phyloP scores from a whole-genome alignment of 257 asterid species.

The Penstemon eatonii region DNA sequence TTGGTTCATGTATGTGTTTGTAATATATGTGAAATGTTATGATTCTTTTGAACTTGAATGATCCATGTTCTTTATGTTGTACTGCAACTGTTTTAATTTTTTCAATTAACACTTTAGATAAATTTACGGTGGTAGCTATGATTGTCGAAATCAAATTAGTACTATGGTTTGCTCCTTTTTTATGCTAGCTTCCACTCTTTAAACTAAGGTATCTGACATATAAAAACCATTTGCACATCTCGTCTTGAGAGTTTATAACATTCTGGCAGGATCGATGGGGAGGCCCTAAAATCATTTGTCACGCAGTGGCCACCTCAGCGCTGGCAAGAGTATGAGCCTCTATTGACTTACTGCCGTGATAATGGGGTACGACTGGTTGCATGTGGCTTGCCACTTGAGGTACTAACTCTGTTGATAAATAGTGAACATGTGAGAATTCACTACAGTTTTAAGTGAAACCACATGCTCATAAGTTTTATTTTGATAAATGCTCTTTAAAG shows the following conservation, averaged over 20 bases:
- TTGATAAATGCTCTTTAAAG: too few species aligned
- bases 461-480: too few species aligned
- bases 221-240: slow-evolving; percentile 1
- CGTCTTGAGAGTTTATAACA: slow-evolving; percentile 12
- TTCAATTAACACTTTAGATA: neutral
- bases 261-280: slow-evolving; percentile 72
- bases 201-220: slow-evolving; percentile 15
- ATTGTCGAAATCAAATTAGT: neutral
- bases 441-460: slow-evolving; percentile 7
- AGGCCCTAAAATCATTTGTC: slow-evolving; percentile 63
- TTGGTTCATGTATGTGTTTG: slow-evolving; percentile 1
- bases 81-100: neutral
- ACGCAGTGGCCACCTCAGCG: slow-evolving; percentile 73
- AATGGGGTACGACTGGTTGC: slow-evolving; percentile 76
- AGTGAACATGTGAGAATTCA: neutral
- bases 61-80: slow-evolving; percentile 4
- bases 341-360: slow-evolving; percentile 68
- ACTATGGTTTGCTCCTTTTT: neutral
- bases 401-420: slow-evolving; percentile 29
- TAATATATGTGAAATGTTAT: neutral
- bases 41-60: neutral
- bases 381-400: slow-evolving; percentile 91
- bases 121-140: neutral
- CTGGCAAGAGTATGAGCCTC: slow-evolving; percentile 93
- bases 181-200: neutral